phyloP scores from a whole-genome alignment of 2,329 filamentous ascomycete species.

The Raffaelea deltoideospora region DNA sequence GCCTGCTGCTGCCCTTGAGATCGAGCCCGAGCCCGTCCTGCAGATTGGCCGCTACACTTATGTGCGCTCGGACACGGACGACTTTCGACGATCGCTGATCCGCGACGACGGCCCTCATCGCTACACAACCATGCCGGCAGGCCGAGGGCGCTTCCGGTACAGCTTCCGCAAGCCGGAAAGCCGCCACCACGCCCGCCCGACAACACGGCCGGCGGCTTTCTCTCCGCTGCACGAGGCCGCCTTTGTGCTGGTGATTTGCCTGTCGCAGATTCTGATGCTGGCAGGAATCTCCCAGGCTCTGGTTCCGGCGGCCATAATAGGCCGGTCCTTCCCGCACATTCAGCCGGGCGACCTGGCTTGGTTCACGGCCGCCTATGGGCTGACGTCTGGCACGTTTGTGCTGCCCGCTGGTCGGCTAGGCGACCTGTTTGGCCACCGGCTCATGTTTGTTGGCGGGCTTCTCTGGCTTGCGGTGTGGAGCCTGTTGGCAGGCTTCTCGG shows the following conservation, averaged over 20 bases:
- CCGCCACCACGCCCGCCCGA: neutral
- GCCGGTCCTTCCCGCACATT: constrained; percentile 26
- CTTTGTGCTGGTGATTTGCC: constrained; percentile 24
- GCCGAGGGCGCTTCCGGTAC: neutral
- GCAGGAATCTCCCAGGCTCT: constrained; percentile 31
- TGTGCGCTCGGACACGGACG: constrained; percentile 11
- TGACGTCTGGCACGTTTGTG: constrained; percentile 42
- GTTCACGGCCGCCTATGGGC: constrained; percentile 40
- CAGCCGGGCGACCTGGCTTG: constrained; percentile 33
- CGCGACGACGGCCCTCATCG: constrained; percentile 4
- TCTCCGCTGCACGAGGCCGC: constrained; percentile 15
- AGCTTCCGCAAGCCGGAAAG: neutral
- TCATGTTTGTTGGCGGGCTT: constrained; percentile 36
- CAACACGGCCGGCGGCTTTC: constrained; percentile 10
- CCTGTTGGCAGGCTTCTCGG: constrained; percentile 28
- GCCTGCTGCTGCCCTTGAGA: no score
- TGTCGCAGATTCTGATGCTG: constrained; percentile 29
- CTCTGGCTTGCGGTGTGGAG: constrained; percentile 40
- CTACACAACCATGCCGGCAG: constrained; percentile 2
- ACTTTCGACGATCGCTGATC: constrained; percentile 7
- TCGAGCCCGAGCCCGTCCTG: constrained; percentile 9
- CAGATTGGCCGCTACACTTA: constrained; percentile 13
- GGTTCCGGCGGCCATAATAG: constrained; percentile 32
- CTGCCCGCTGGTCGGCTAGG: constrained; percentile 41
- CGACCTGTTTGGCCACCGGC: constrained; percentile 41